These are phyloP conservation scores for Populus tremula DNA, from an alignment of 345 rosid genomes.

Conservation along the genomic window DNA sequence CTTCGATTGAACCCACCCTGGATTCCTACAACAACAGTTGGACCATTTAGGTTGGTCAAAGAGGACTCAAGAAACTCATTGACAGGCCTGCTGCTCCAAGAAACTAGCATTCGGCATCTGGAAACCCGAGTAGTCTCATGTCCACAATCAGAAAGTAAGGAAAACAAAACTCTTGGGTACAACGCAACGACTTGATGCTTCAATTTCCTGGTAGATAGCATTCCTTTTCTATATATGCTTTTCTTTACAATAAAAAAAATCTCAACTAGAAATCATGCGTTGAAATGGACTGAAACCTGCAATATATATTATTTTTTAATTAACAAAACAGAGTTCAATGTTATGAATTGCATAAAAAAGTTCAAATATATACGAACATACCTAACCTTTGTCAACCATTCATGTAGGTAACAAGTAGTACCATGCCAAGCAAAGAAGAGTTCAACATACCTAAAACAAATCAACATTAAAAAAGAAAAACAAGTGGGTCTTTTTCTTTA, in stretches of 20 bases:
- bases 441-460: too few species aligned
- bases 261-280: background rate
- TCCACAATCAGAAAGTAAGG: conserved; percentile 10
- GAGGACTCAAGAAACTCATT: conserved; percentile 4
- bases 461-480: too few species aligned
- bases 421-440: too few species aligned
- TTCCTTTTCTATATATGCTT: conserved; percentile 5
- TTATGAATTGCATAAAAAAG: background rate
- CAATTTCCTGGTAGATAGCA: conserved; percentile 23
- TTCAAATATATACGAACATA: background rate
- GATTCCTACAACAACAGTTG: background rate
- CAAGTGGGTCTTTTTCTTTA: too few species aligned
- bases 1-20: conserved; percentile 14
- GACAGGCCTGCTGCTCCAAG: conserved; percentile 5
- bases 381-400: background rate
- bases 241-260: background rate
- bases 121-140: background rate
- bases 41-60: conserved; percentile 4
- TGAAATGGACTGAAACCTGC: background rate
- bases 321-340: background rate
- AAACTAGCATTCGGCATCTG: conserved; percentile 7
- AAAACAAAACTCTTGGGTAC: conserved; percentile 14
- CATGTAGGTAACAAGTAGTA: background rate
- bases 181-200: background rate
- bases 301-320: background rate